A percentile compares a stretch with the other conserved stretches of the same genome.
phyloP scores from a whole-genome alignment of 192 early-diverging fungal species.

The Coemansia sp. region DNA sequence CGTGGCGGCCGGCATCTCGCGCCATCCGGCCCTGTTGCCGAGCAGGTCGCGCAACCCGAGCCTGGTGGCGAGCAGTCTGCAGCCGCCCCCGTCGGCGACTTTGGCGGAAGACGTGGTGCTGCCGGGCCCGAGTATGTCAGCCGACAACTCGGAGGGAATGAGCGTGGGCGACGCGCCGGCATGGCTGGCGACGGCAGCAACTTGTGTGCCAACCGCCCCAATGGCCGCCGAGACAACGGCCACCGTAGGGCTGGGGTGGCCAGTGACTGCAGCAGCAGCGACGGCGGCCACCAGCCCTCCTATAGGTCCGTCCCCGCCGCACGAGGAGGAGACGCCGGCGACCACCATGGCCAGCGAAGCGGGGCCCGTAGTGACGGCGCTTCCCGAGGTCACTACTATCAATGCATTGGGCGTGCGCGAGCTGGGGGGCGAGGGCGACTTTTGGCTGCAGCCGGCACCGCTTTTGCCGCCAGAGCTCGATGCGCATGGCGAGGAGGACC shows the following conservation, averaged over 20 bases:
- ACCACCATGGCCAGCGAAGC: background rate
- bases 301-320: conserved; percentile 17
- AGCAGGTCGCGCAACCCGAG: conserved; percentile 17
- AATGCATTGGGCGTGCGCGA: conserved; percentile 40
- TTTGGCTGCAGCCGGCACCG: conserved; percentile 31
- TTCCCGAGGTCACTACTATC: conserved; percentile 26
- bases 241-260: conserved; percentile 33
- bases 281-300: no score
- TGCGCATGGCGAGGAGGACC: conserved; percentile 2
- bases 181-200: conserved; percentile 9
- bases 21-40: conserved; percentile 30
- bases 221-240: background rate
- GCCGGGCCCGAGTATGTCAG: conserved; percentile 32
- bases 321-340: background rate
- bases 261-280: background rate
- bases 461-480: conserved; percentile 40
- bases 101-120: background rate
- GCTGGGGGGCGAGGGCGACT: conserved; percentile 28
- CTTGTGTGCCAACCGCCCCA: background rate
- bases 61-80: background rate
- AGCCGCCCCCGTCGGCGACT: background rate
- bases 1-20: conserved; percentile 37
- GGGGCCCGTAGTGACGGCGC: background rate
- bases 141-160: conserved; percentile 21
- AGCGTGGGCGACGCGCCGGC: conserved; percentile 28